Evolutionary conservation across 768 basidiomycete genomes (phyloP).

Genomic region (Amanita rimosa): DNA sequence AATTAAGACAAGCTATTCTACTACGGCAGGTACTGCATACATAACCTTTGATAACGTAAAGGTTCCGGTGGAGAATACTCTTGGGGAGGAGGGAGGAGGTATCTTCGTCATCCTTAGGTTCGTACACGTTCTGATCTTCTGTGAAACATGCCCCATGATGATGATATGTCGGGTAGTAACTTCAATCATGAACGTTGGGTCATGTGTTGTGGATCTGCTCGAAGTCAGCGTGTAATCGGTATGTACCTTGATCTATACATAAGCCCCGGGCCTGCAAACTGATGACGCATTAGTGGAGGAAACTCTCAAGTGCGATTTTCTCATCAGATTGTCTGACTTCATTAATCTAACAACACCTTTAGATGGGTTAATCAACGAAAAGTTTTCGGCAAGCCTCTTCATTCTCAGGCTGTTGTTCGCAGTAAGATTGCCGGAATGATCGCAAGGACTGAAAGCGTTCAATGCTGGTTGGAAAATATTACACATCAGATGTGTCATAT

Average conservation of each 20-base stretch:
- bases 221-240: conserved; percentile 28
- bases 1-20: conserved; percentile 58
- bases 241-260: conserved; percentile 6
- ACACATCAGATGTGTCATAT: conserved; percentile 87
- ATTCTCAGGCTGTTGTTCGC: conserved; percentile 79
- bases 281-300: conserved; percentile 48
- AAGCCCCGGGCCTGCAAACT: not conserved
- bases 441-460: conserved; percentile 49
- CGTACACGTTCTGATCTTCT: not conserved
- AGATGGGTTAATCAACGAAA: conserved; percentile 85
- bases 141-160: not conserved
- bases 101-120: conserved; percentile 24
- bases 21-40: conserved; percentile 78
- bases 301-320: conserved; percentile 52
- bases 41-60: conserved; percentile 77
- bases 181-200: conserved; percentile 96
- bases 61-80: conserved; percentile 80
- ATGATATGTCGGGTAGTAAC: conserved; percentile 35
- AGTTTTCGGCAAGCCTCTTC: conserved; percentile 84
- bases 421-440: conserved; percentile 87
- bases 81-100: conserved; percentile 37
- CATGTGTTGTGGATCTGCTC: conserved; percentile 68
- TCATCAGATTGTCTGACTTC: not conserved
- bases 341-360: not conserved
- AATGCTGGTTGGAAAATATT: conserved; percentile 79